Evolutionary conservation across 163 green algal genomes (phyloP), one percentile per base, ranked within the genome.

Genomic region (Chlamydomonas reinhardtii): DNA sequence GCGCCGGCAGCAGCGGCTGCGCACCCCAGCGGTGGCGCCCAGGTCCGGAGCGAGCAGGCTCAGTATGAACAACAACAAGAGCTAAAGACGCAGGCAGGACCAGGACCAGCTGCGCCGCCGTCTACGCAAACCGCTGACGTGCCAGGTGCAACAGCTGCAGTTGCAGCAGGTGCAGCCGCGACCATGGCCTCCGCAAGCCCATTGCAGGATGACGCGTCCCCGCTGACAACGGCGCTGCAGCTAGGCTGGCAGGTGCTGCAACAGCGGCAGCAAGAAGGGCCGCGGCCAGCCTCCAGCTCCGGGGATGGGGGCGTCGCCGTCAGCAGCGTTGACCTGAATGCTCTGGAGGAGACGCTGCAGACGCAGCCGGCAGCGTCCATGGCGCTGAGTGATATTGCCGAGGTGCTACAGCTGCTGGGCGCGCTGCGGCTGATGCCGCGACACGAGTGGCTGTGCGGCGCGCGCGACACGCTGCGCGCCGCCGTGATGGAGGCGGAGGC

Each of bases 381-480:
- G 78, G n/a, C 66, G 9, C 19, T 76, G 11, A 22, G 48, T 2
- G 31, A 85, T 4, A 17, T 85, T 2, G 78, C 48, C 11, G n/a
- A 85, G 66, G 66, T 70, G 66, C 16, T 85, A 31, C 66, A 85
- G 39, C 66, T 85, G 78, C 31, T 76, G 66, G 66, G 16, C 25
- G 31, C 17, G 69, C 79, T 85, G 68, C 20, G 32, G 22, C 69
- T 85, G 25, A 71, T 77, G 52, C 79, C 79, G 19, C 20, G 35
- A 14, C 66, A 85, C 79, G 68, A 59, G 20, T 85, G 79, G 79
- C 54, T 85, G 25, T 34, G 24, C 17, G 68, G 22, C 6, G 79
- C 68, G 56, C 52, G 31, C 31, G 52, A 62, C 27, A 34, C 32
- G 52, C 68, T 85, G 52, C 54, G 14, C 20, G 43, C 2, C 22